These are phyloP conservation scores for Erysimum cheiranthoides DNA, from an alignment of 345 rosid genomes.

Conservation along the genomic window DNA sequence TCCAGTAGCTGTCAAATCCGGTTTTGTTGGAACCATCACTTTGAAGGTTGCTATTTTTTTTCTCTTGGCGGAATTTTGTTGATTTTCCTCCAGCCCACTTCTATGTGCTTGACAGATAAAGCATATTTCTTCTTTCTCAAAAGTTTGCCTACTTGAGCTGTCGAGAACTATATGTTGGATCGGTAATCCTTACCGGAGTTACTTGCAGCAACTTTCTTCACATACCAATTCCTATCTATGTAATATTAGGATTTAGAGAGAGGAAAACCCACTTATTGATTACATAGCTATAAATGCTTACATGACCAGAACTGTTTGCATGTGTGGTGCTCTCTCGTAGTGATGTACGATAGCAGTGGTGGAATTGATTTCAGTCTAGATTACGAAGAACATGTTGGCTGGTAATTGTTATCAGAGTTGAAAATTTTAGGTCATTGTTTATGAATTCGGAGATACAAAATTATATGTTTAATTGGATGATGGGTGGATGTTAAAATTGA, in stretches of 20 bases:
- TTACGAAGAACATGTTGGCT: slow-evolving; percentile 18
- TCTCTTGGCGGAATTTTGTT: slow-evolving; percentile 23
- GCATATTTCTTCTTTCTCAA: slow-evolving; percentile 21
- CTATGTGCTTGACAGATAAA: not conserved
- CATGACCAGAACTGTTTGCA: slow-evolving; percentile 27
- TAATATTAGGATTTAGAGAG: slow-evolving; percentile 5
- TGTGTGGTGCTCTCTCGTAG: slow-evolving; percentile 20
- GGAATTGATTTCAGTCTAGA: slow-evolving; percentile 11
- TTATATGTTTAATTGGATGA: not conserved
- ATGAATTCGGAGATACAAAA: not conserved
- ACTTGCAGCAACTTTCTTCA: slow-evolving; percentile 25
- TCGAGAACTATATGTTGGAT: slow-evolving; percentile 28
- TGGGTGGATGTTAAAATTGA: not conserved
- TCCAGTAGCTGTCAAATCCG: slow-evolving; percentile 96
- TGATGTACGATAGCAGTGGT: slow-evolving; percentile 22
- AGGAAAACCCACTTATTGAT: slow-evolving; percentile 22
- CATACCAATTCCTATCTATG: slow-evolving; percentile 18
- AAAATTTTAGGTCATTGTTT: not conserved
- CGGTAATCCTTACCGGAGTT: slow-evolving; percentile 6
- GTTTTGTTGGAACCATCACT: slow-evolving; percentile 93
- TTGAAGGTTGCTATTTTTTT: slow-evolving; percentile 66
- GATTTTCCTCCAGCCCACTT: slow-evolving; percentile 12
- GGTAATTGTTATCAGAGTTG: slow-evolving; percentile 27
- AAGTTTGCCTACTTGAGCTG: slow-evolving; percentile 24
- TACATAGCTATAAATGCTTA: slow-evolving; percentile 20